These are phyloP conservation scores for Camelina neglecta DNA, from an alignment of 345 rosid genomes.

Conservation along the genomic window DNA sequence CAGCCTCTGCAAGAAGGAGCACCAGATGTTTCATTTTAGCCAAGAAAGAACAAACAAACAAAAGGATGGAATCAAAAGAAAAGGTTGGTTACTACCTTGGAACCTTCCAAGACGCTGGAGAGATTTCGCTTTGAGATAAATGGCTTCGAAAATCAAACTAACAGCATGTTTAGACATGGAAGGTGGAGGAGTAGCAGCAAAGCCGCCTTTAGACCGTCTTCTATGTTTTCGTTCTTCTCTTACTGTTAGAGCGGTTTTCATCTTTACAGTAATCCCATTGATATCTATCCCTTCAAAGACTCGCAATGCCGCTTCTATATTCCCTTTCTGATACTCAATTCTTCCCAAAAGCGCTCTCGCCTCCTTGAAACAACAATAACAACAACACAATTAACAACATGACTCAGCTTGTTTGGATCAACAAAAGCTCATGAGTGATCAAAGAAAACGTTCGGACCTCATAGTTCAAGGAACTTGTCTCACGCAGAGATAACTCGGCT, in stretches of 20 bases:
- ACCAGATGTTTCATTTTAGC: background rate
- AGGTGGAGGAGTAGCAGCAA: constrained; percentile 49
- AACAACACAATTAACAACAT: constrained; percentile 19
- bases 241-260: constrained; percentile 58
- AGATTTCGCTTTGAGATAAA: constrained; percentile 81
- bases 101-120: constrained; percentile 72
- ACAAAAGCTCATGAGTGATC: background rate
- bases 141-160: constrained; percentile 78
- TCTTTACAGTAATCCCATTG: constrained; percentile 64
- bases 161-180: constrained; percentile 74
- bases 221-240: constrained; percentile 56
- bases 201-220: constrained; percentile 52
- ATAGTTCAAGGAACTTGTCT: constrained; percentile 71
- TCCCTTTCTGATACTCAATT: constrained; percentile 86
- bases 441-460: constrained; percentile 51
- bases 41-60: background rate
- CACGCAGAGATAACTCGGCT: constrained; percentile 82
- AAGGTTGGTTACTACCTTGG: constrained; percentile 51
- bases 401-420: background rate
- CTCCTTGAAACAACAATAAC: constrained; percentile 53
- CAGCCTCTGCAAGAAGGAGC: constrained; percentile 75
- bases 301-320: constrained; percentile 75
- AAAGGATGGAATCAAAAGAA: background rate
- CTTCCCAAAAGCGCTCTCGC: constrained; percentile 89
- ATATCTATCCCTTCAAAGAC: constrained; percentile 91